These are phyloP conservation scores for Cercospora berteroae DNA, from an alignment of 2,329 filamentous ascomycete species.

Conservation along the genomic window DNA sequence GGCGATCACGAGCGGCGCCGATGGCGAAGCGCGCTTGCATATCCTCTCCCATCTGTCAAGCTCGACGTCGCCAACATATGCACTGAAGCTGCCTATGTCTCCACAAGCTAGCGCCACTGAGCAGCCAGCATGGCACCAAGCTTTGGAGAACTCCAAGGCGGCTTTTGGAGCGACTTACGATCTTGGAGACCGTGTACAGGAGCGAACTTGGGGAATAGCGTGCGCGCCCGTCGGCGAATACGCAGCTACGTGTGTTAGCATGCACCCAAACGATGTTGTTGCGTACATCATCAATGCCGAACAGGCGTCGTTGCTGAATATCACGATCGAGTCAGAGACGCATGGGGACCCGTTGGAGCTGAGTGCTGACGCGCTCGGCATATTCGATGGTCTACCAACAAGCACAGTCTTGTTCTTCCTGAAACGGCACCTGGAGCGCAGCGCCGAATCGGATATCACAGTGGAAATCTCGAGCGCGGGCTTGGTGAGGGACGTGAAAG, in stretches of 20 bases:
- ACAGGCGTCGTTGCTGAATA: constrained; percentile 34
- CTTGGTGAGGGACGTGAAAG: neutral
- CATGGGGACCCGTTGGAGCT: neutral
- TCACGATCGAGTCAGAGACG: neutral
- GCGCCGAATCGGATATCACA: neutral
- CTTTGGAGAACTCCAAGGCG: constrained; percentile 39
- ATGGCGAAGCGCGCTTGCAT: constrained; percentile 33
- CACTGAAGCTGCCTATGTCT: constrained; percentile 33
- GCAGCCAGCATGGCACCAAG: constrained; percentile 42
- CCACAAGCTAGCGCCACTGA: neutral
- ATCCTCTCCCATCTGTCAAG: constrained; percentile 41
- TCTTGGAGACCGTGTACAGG: constrained; percentile 50
- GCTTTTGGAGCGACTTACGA: constrained; percentile 52
- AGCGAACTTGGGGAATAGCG: constrained; percentile 55
- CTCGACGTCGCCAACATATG: constrained; percentile 37
- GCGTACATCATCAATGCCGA: constrained; percentile 54
- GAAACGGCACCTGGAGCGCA: constrained; percentile 3
- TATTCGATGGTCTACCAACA: constrained; percentile 1
- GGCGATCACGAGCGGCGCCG: constrained; percentile 22
- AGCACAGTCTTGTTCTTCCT: constrained; percentile 10
- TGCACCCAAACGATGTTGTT: constrained; percentile 58
- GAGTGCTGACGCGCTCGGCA: neutral
- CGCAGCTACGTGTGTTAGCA: constrained; percentile 50
- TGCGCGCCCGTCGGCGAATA: constrained; percentile 48
- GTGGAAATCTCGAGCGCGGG: neutral